A percentile compares a stretch with the other conserved stretches of the same genome.
Conservation (phyloP, 306 rosid species). For the Glycine latifolia region DNA sequence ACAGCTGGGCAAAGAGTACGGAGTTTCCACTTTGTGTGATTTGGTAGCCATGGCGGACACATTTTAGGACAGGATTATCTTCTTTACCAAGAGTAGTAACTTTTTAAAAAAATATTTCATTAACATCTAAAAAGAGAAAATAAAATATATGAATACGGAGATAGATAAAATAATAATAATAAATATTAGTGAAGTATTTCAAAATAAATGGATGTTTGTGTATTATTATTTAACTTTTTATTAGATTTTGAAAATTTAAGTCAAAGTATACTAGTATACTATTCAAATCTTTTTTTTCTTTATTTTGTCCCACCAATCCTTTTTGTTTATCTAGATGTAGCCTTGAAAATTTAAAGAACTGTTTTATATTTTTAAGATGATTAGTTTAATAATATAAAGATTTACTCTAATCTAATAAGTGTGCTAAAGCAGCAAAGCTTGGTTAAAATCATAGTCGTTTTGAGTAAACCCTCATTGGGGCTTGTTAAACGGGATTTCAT, state of each 20-base stretch:
- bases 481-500: background rate
- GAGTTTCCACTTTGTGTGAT: background rate
- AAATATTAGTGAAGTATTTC: too few relatives aligned
- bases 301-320: too few relatives aligned
- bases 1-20: background rate
- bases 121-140: too few relatives aligned
- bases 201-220: too few relatives aligned
- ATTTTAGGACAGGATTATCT: background rate
- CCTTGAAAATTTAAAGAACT: background rate
- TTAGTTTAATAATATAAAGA: background rate
- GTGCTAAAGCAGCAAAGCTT: too few relatives aligned
- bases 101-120: background rate
- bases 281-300: background rate
- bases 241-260: too few relatives aligned
- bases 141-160: too few relatives aligned
- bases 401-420: too few relatives aligned
- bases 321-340: background rate
- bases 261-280: background rate
- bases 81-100: background rate
- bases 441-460: background rate
- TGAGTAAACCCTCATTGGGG: background rate
- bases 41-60: background rate
- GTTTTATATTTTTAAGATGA: background rate
- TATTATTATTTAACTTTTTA: too few relatives aligned
- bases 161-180: too few relatives aligned